Evolutionary conservation across 257 asterid species (phyloP), one percentile per base, ranked within the genome.

Genomic region (Ehretia macrophylla): DNA sequence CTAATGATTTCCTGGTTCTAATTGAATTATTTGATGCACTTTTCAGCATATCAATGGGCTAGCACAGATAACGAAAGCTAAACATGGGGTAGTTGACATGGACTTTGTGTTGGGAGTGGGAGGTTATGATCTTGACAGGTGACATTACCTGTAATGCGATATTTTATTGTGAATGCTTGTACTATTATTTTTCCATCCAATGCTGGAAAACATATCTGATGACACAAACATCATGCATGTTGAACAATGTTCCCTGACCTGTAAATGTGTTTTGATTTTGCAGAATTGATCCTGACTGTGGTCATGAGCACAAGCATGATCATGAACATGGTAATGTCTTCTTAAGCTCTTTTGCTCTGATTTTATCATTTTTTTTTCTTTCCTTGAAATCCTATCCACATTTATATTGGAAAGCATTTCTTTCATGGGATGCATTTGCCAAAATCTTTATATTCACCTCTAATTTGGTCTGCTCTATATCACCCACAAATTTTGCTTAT

Each of bases 51-150:
- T 88, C 72, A 92, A 92, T 73, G 95, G 86, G 62, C 75, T 92
- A 81, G 93, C 99, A 51, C 95, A 78, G 67, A 77, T 88, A 65
- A 86, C 84, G 79, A 76, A 56, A 50, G 93, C 99, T 18, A 78
- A 76, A 68, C 68, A 76, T 68, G 97, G 99, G 42, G 67, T 66
- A 54, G 99, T 92, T 68, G 94, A 92, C 74, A 88, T 92, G 96
- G 97, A 92, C 79, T 92, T 84, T 23, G 96, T 92, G 65, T 61
- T 92, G 62, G 99, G 99, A 75, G 83, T 92, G 19, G 97, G 99
- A 70, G 99, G 99, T 52, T 92, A 86, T 66, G 99, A 88, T 78
- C 96, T 92, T 72, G 97, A 86, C 77, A 88, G 98, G 98, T 92
- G 62, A 60, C 47, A n/a, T 51, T 20, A 14, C 12, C 23, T 17